These are phyloP conservation scores for Dissophora ornata DNA, from an alignment of 192 early-diverging fungal genomes.

Conservation along the genomic window DNA sequence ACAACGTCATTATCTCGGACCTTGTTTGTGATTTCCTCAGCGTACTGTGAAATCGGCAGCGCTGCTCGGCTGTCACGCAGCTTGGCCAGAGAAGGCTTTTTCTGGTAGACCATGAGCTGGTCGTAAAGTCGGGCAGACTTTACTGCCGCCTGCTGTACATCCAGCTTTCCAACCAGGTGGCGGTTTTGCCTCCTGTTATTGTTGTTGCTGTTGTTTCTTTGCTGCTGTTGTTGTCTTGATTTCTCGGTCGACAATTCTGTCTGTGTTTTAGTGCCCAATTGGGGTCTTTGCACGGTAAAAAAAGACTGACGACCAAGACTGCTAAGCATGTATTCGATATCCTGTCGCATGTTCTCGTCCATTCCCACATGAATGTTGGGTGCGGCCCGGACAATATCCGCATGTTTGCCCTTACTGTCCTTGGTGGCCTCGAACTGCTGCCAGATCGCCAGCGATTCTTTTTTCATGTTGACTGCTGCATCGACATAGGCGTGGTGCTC, in stretches of 20 bases:
- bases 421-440: conserved; percentile 51
- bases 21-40: conserved; percentile 37
- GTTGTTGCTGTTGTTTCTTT: not conserved
- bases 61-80: conserved; percentile 35
- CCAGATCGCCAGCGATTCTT: conserved; percentile 49
- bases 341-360: conserved; percentile 38
- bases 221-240: conserved; percentile 14
- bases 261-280: conserved; percentile 7
- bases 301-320: conserved; percentile 42
- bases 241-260: not conserved
- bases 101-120: conserved; percentile 31
- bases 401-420: conserved; percentile 49
- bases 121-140: conserved; percentile 51
- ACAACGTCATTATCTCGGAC: conserved; percentile 57
- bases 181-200: conserved; percentile 30
- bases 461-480: conserved; percentile 55
- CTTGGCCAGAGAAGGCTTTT: conserved; percentile 28
- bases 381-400: conserved; percentile 32
- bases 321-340: conserved; percentile 40
- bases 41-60: conserved; percentile 56
- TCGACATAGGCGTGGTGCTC: conserved; percentile 51
- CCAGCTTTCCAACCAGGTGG: conserved; percentile 38
- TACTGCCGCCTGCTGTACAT: conserved; percentile 31
- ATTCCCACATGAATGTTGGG: conserved; percentile 51
- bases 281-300: conserved; percentile 37